Base-by-base conservation (phyloP, 163 green algal genomes). In the Dunaliella salina region DNA sequence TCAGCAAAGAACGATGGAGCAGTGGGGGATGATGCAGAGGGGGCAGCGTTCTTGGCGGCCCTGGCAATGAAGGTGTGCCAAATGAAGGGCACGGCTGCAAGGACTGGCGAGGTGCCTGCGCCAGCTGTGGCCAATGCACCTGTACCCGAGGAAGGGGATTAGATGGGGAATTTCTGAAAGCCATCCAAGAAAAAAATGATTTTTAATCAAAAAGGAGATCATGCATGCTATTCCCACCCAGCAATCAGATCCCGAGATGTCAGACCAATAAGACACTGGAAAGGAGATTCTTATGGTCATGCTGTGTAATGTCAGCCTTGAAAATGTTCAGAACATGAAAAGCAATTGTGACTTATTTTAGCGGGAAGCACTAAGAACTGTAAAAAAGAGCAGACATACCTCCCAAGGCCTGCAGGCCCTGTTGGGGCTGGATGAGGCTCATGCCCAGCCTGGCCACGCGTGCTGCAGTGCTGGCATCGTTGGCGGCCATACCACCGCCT, bases 371-470 rank as follows among this genome's bases (percentile, higher is more conserved):
- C 63, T 3, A 75, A 75, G 22, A 8, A 29, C 20, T 26, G 11
- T 26, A 75, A 75, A 75, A 29, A 26, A 3, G 63, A 26, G 63
- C 24, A 26, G 81, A 80, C 25, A 92, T 79, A 71, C 81, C 88
- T 20, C 90, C 81, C 26, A 98, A 81, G 20, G 89, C 94, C 1
- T 82, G 87, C 79, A 98, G 80, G 0, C 94, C 95, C 25, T 82
- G 30, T 50, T 87, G 40, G 4, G 94, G 89, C 30, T 80, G 79
- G 46, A 98, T 86, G 33, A 96, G 90, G 22, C 85, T 90, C 90
- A 98, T 96, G 84, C 95, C 95, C 88, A 97, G 91, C 57, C 94
- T 92, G 86, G 93, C 91, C 89, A 98, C 92, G 40, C 94, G 90
- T 20, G 90, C 89, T 11, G 88, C 91, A 5, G 91, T 96, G 40